Evolutionary conservation across 768 basidiomycete genomes (phyloP).

Genomic region (Agaricus blazei): DNA sequence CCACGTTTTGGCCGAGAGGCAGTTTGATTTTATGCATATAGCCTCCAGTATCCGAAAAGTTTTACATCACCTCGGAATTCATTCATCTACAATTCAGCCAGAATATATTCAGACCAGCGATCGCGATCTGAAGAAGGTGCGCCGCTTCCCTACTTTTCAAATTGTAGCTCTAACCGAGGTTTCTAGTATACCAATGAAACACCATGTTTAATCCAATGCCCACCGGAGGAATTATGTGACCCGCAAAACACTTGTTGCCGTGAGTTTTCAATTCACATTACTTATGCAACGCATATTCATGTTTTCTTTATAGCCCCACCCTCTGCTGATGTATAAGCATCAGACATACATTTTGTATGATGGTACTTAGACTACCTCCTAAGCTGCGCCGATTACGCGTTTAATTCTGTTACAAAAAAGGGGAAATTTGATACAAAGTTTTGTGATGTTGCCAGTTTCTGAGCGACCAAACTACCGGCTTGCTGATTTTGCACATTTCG

Average conservation of each 20-base stretch:
- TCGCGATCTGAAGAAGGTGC: constrained; percentile 20
- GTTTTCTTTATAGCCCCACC: constrained; percentile 37
- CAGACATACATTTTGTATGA: constrained; percentile 4
- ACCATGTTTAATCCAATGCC: constrained; percentile 70
- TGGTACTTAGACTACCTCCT: constrained; percentile 1
- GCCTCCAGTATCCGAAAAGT: constrained; percentile 78
- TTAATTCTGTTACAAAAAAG: constrained; percentile 45
- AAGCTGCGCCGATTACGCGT: constrained; percentile 15
- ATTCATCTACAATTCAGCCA: constrained; percentile 92
- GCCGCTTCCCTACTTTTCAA: not conserved
- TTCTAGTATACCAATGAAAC: constrained; percentile 45
- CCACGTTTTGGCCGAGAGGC: constrained; percentile 81
- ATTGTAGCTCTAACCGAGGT: not conserved
- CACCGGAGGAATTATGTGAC: constrained; percentile 61
- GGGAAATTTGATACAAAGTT: constrained; percentile 75
- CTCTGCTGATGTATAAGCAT: constrained; percentile 33
- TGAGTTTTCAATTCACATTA: constrained; percentile 33
- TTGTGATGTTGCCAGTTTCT: constrained; percentile 56
- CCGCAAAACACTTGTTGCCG: constrained; percentile 80
- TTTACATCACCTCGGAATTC: constrained; percentile 89
- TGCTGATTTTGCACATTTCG: constrained; percentile 40
- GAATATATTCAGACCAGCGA: constrained; percentile 52
- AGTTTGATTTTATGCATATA: constrained; percentile 87
- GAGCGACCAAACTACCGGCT: constrained; percentile 49
- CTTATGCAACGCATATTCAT: constrained; percentile 1